These are phyloP conservation scores for Flagelloscypha sp. DNA, from an alignment of 768 basidiomycete genomes.

Conservation along the genomic window DNA sequence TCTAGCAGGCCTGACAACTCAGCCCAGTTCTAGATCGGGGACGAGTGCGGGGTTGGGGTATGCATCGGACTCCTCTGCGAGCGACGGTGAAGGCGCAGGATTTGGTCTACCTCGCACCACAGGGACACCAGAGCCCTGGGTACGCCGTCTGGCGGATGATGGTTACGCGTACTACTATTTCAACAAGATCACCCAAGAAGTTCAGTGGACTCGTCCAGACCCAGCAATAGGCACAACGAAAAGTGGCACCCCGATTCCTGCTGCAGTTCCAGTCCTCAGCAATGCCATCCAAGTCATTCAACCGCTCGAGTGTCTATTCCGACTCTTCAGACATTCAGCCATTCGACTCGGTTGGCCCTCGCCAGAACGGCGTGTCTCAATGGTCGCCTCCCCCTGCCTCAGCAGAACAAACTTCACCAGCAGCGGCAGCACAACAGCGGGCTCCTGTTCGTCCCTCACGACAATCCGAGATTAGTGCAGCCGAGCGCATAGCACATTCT, in stretches of 20 bases:
- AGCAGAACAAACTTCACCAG: too few species aligned
- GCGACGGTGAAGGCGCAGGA: constrained; percentile 27
- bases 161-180: constrained; percentile 73
- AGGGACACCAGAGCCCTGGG: constrained; percentile 76
- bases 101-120: constrained; percentile 54
- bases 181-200: constrained; percentile 61
- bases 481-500: constrained; percentile 58
- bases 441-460: too few species aligned
- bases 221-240: constrained; percentile 16
- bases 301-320: constrained; percentile 60
- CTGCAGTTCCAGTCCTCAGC: constrained; percentile 15
- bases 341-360: constrained; percentile 22
- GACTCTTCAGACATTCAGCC: constrained; percentile 73
- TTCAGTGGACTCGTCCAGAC: constrained; percentile 66
- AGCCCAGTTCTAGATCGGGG: constrained; percentile 47
- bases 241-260: constrained; percentile 4
- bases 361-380: constrained; percentile 11
- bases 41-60: constrained; percentile 45
- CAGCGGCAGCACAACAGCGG: too few species aligned
- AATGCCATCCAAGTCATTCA: constrained; percentile 22
- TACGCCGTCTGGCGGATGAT: constrained; percentile 71
- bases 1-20: constrained; percentile 45
- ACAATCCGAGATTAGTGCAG: constrained; percentile 45
- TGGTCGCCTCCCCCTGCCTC: constrained; percentile 1
- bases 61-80: constrained; percentile 24